Percentiles rank a stretch among this genome's conserved stretches.
Evolutionary conservation across 176 grass and related monocot species (phyloP).

Genomic region (Ensete ventricosum): DNA sequence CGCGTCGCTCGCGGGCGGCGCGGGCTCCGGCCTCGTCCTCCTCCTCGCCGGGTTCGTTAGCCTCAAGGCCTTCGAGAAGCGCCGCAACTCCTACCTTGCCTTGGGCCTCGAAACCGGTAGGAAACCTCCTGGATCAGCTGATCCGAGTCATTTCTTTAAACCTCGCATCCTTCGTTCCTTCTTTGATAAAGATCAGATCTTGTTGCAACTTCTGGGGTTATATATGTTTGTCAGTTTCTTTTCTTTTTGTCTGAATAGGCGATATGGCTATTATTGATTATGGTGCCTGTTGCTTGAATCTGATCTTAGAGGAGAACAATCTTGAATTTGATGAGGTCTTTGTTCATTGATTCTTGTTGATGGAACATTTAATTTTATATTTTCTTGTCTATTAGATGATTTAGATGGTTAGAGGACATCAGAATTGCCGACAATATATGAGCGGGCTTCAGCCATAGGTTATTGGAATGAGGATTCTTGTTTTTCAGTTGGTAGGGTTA

Average conservation of each 20-base stretch:
- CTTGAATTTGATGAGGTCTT: too few species aligned
- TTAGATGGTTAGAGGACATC: not conserved
- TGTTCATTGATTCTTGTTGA: not conserved
- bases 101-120: constrained; percentile 63
- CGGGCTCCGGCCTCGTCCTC: constrained; percentile 44
- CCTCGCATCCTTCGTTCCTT: not conserved
- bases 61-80: constrained; percentile 48
- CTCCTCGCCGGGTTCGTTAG: constrained; percentile 65
- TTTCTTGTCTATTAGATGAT: not conserved
- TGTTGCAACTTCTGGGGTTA: not conserved
- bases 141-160: not conserved
- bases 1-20: constrained; percentile 51
- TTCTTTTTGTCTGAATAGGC: not conserved
- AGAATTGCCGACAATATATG: not conserved
- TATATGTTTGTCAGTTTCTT: not conserved
- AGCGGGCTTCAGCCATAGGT: not conserved
- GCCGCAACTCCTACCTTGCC: constrained; percentile 37
- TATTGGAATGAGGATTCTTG: not conserved
- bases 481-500: not conserved
- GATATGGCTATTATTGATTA: too few species aligned
- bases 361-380: not conserved
- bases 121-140: not conserved
- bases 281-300: too few species aligned
- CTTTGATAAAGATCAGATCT: not conserved
- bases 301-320: too few species aligned